phyloP scores from a whole-genome alignment of 257 asterid species.

The Przewalskia tangutica region DNA sequence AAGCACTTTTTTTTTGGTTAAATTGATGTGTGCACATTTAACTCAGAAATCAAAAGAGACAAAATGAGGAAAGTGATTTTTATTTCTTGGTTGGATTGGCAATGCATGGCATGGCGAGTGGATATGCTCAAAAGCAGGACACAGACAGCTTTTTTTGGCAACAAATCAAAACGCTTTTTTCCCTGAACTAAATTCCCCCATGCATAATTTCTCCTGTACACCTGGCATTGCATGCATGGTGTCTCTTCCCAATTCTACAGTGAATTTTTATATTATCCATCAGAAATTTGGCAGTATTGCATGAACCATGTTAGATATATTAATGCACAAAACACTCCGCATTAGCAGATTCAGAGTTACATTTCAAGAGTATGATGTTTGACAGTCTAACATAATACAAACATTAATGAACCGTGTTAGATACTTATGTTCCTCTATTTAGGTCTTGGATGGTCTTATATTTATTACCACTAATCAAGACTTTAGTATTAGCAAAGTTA shows the following conservation, averaged over 20 bases:
- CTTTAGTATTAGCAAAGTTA: neutral
- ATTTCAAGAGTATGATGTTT: too few relatives aligned
- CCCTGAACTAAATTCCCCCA: neutral
- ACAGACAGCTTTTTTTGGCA: neutral
- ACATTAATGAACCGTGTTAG: too few relatives aligned
- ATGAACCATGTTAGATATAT: neutral
- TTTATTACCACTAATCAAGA: neutral
- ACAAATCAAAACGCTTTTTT: neutral
- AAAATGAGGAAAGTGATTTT: neutral
- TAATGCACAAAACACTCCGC: too few relatives aligned
- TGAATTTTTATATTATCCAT: neutral
- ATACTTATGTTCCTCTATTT: neutral
- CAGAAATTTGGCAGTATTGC: neutral
- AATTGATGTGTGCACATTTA: neutral
- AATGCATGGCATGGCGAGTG: neutral
- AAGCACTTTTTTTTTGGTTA: neutral
- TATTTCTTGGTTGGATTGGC: neutral
- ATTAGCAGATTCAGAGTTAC: too few relatives aligned
- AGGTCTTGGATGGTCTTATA: neutral
- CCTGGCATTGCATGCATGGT: conserved; percentile 14
- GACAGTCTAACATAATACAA: too few relatives aligned
- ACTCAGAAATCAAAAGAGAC: neutral
- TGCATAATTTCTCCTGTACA: conserved; percentile 8
- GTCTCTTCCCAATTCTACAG: neutral
- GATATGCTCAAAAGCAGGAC: neutral